phyloP scores from a whole-genome alignment of 441 rosid species.

The Rhodomyrtus psidioides region DNA sequence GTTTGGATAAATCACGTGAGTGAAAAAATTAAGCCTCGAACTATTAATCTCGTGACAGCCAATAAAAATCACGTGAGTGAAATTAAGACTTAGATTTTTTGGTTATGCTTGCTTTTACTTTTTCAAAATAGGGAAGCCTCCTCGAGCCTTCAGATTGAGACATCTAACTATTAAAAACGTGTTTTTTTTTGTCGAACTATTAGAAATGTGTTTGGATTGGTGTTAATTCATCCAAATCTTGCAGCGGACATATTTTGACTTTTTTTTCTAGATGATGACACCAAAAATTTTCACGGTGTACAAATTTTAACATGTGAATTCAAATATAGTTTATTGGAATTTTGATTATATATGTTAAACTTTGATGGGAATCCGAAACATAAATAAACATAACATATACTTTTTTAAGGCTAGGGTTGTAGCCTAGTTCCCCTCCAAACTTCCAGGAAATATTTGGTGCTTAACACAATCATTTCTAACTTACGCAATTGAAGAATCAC shows the following conservation, averaged over 20 bases:
- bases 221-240: not conserved
- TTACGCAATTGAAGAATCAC: not conserved
- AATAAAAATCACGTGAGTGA: no score
- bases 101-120: no score
- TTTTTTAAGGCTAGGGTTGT: no score
- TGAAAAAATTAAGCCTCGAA: no score
- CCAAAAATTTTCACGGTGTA: not conserved
- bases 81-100: no score
- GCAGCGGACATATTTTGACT: rapidly evolving
- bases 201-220: not conserved
- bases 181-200: not conserved
- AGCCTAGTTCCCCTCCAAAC: no score
- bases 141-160: not conserved
- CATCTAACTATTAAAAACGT: not conserved
- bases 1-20: not conserved
- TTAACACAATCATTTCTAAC: not conserved
- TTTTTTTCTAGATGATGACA: not conserved
- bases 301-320: not conserved
- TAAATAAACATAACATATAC: no score
- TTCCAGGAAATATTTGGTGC: not conserved
- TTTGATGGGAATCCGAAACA: no score
- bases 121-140: no score
- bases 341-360: not conserved
- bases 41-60: no score
- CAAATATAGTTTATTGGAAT: not conserved